A percentile compares a stretch with the other conserved stretches of the same genome.
phyloP scores from a whole-genome alignment of 164 flowering plant genomes.

The Amborella trichopoda region DNA sequence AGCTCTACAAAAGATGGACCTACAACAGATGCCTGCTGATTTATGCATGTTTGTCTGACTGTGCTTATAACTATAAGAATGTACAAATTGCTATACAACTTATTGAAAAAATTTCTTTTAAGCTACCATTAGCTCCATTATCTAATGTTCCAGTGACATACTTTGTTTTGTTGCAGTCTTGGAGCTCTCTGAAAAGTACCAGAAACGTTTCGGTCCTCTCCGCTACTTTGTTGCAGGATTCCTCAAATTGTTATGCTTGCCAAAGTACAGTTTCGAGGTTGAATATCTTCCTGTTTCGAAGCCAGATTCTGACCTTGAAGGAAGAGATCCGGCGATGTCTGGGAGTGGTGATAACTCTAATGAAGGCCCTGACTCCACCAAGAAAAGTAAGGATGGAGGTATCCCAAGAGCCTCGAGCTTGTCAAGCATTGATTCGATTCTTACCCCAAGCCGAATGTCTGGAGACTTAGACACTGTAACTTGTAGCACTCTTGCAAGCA shows the following conservation, averaged over 20 bases:
- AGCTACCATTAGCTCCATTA: too few relatives aligned
- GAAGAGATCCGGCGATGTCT: too few relatives aligned
- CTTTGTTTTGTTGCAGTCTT: constrained; percentile 48
- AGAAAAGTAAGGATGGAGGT: constrained; percentile 72
- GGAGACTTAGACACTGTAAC: constrained; percentile 74
- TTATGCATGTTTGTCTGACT: too few relatives aligned
- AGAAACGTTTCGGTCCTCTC: constrained; percentile 14
- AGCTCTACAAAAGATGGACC: too few relatives aligned
- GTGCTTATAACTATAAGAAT: too few relatives aligned
- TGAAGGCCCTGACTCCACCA: constrained; percentile 62
- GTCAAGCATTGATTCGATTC: constrained; percentile 95
- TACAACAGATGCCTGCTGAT: too few relatives aligned
- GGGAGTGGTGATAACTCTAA: too few relatives aligned
- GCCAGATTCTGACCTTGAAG: background rate
- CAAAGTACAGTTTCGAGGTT: constrained; percentile 3
- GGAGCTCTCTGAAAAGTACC: constrained; percentile 71
- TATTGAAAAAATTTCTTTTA: too few relatives aligned
- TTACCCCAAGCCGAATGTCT: constrained; percentile 86
- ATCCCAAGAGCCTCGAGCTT: constrained; percentile 94
- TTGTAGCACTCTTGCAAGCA: constrained; percentile 62
- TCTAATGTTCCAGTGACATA: too few relatives aligned
- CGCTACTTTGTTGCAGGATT: constrained; percentile 4
- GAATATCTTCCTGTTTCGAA: constrained; percentile 2
- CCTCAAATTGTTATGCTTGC: constrained; percentile 4
- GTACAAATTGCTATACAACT: too few relatives aligned